phyloP scores from a whole-genome alignment of 257 asterid species.

The Petunia secreta region DNA sequence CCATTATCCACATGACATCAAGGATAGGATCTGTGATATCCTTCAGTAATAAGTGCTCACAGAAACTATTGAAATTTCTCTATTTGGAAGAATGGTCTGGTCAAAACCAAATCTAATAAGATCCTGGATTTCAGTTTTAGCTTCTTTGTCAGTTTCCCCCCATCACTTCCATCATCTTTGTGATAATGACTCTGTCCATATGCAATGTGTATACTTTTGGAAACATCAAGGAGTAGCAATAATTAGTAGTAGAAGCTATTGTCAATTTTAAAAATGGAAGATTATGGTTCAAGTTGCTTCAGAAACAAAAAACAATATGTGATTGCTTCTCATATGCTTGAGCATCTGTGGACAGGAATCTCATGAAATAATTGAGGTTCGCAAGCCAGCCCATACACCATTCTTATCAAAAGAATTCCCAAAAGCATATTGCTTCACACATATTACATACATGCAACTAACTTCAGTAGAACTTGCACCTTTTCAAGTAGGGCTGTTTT shows the following conservation, averaged over 20 bases:
- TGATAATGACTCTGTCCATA: neutral
- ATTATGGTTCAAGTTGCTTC: too few relatives aligned
- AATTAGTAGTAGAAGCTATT: neutral
- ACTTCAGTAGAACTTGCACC: too few relatives aligned
- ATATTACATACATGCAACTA: too few relatives aligned
- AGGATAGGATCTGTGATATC: neutral
- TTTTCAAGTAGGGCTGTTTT: too few relatives aligned
- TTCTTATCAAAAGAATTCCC: too few relatives aligned
- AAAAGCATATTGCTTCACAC: too few relatives aligned
- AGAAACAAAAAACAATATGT: too few relatives aligned
- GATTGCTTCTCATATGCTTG: too few relatives aligned
- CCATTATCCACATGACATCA: constrained; percentile 35
- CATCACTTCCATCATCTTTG: constrained; percentile 10
- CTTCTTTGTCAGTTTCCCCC: constrained; percentile 26
- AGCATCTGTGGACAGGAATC: too few relatives aligned
- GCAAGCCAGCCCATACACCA: too few relatives aligned
- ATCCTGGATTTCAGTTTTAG: constrained; percentile 25
- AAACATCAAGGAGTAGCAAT: neutral
- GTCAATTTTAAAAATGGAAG: neutral
- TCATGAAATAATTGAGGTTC: too few relatives aligned
- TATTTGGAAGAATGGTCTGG: constrained; percentile 5
- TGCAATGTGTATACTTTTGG: constrained; percentile 16
- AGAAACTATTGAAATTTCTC: neutral
- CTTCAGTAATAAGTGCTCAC: neutral
- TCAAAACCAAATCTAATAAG: constrained; percentile 31